Evolutionary conservation across 2,329 filamentous ascomycete genomes (phyloP).

Genomic region (Cladophialophora bantiana): DNA sequence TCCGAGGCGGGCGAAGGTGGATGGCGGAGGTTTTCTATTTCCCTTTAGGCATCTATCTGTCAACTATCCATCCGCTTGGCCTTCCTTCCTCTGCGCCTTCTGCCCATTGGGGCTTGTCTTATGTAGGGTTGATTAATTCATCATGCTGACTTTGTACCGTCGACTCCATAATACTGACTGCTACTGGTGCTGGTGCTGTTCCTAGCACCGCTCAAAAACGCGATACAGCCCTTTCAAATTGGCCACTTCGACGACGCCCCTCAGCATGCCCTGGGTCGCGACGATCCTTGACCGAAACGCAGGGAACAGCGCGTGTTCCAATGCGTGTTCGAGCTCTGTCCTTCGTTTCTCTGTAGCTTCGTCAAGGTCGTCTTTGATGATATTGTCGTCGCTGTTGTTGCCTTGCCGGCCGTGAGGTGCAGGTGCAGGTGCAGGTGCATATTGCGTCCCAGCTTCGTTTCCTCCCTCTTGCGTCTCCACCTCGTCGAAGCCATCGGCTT

Average conservation of each 20-base stretch:
- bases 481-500: conserved; percentile 28
- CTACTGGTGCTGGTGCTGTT: neutral
- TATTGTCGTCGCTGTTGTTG: neutral
- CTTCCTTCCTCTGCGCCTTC: too few relatives aligned
- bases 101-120: too few relatives aligned
- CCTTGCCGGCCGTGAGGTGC: neutral
- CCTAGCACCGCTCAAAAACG: conserved; percentile 89
- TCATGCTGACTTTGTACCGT: too few relatives aligned
- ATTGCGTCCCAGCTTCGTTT: neutral
- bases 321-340: conserved; percentile 71
- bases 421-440: neutral
- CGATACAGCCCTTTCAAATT: conserved; percentile 91
- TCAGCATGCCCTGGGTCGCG: conserved; percentile 78
- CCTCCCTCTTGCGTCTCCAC: neutral
- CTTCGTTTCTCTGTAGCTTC: conserved; percentile 55
- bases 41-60: too few relatives aligned
- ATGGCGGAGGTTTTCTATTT: too few relatives aligned
- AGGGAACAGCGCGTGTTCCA: conserved; percentile 90
- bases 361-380: neutral
- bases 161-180: too few relatives aligned
- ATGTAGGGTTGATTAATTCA: too few relatives aligned
- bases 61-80: too few relatives aligned
- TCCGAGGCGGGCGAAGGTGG: too few relatives aligned
- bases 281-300: conserved; percentile 83
- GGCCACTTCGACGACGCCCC: conserved; percentile 83